Evolutionary conservation across 2,329 filamentous ascomycete genomes (phyloP).

Genomic region (Cordyceps javanica): DNA sequence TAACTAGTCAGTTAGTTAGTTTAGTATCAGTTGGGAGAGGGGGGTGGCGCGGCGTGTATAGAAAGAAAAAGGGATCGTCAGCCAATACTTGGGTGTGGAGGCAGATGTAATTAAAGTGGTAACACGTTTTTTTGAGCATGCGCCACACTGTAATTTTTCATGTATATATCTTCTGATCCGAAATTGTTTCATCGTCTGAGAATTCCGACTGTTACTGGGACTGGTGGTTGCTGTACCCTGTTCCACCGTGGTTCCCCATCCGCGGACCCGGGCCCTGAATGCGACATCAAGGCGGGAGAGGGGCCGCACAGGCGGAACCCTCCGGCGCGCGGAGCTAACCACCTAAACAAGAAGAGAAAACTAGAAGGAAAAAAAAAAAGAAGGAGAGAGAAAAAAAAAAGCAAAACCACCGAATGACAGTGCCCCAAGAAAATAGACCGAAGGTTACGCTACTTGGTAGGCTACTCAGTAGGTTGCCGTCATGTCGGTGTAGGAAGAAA

Average conservation of each 20-base stretch:
- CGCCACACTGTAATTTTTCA: conserved; percentile 1
- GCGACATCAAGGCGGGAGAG: too few species aligned
- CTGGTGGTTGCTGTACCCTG: not conserved
- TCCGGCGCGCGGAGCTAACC: too few species aligned
- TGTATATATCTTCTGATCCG: not conserved
- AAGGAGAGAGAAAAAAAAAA: not conserved
- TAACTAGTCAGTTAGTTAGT: too few species aligned
- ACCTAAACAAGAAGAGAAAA: not conserved
- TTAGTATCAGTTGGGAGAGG: not conserved
- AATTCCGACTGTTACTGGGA: too few species aligned
- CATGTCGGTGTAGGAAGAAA: too few species aligned
- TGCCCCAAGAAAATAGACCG: not conserved
- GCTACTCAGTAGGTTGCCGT: too few species aligned
- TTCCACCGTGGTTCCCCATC: not conserved
- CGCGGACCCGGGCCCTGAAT: too few species aligned
- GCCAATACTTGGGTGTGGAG: not conserved
- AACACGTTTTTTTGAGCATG: not conserved
- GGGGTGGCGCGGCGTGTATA: not conserved
- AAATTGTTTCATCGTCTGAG: too few species aligned
- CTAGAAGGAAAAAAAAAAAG: not conserved
- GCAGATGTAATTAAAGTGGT: not conserved
- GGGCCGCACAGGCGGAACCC: too few species aligned
- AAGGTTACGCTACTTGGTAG: not conserved
- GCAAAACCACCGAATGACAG: too few species aligned
- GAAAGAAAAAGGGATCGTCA: not conserved